Base-by-base conservation (phyloP, 371 early-diverging fungal genomes). In the Rhizopus stolonifer region DNA sequence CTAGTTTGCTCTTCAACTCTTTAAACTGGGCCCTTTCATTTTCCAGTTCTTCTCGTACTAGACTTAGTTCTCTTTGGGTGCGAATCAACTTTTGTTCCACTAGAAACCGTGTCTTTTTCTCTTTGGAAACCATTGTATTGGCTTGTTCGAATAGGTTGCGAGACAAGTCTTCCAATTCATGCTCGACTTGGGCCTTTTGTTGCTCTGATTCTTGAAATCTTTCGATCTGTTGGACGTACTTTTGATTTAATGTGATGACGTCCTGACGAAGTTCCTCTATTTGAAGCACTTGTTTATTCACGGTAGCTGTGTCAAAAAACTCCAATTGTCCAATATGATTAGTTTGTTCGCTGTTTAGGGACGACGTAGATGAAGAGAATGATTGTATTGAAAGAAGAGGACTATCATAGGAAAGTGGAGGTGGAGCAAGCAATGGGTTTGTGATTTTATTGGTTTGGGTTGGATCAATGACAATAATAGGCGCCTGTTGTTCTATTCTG, bases 111-210 rank as follows among this genome's bases (percentile, higher is more conserved):
- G 48, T 54, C 18, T 39, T 51, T 29, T 47, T 67, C 25, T 68
- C 61, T 17, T 52, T 32, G 4, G 69, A 39, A 14, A 68, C 69
- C 69, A 68, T 68, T 17, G 54, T 43, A 19, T 68, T 68, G 5
- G 69, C 69, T 19, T 68, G 58, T 18, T 68, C 65, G 43, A 68
- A 68, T n/a, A 68, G 26, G 1, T 38, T 11, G 1, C 22, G 39
- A 2, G 69, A 64, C 4, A 68, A 26, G 25, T 68, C 65, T 26
- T 68, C 69, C 5, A 68, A 40, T 25, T 68, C 69, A 9, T 54
- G 46, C 25, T 68, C 69, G 1, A 59, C 47, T 36, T 52, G 45
- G 11, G 36, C 25, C 34, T 40, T 56, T 3, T 52, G 59, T 10
- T 56, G 54, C 29, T 54, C 54, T 5, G 54, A 54, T 22, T 23